Conservation (phyloP, 805 yeast genomes). For the Candida tibetensis region DNA sequence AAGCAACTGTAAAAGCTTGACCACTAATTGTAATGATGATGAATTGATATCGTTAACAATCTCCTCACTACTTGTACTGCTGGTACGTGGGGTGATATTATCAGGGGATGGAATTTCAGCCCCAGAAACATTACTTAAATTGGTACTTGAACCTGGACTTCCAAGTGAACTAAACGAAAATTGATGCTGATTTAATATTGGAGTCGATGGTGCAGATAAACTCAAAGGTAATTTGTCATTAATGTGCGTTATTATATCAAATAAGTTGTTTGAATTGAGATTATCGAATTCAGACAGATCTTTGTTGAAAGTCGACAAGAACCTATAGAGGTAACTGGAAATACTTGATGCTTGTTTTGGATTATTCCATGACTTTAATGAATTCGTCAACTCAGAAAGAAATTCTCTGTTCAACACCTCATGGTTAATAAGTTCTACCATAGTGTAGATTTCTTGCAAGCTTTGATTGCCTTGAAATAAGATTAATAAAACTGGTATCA, state of each 20-base stretch:
- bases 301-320: slow-evolving; percentile 20
- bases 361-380: slow-evolving; percentile 29
- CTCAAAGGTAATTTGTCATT: slow-evolving; percentile 43
- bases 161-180: slow-evolving; percentile 1
- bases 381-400: slow-evolving; percentile 22
- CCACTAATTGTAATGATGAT: slow-evolving; percentile 30
- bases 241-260: slow-evolving; percentile 35
- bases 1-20: slow-evolving; percentile 32
- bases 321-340: slow-evolving; percentile 20
- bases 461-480: slow-evolving; percentile 25
- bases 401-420: slow-evolving; percentile 29
- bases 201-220: slow-evolving; percentile 44
- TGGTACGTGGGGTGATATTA: slow-evolving; percentile 6
- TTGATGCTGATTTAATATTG: slow-evolving; percentile 18
- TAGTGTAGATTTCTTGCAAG: slow-evolving; percentile 23
- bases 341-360: slow-evolving; percentile 13
- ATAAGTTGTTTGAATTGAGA: slow-evolving; percentile 27
- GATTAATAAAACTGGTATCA: slow-evolving; percentile 36
- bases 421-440: slow-evolving; percentile 34
- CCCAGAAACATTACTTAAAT: slow-evolving; percentile 1
- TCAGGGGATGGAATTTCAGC: slow-evolving; percentile 1
- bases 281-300: slow-evolving; percentile 31
- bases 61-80: slow-evolving; percentile 5
- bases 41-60: slow-evolving; percentile 16
- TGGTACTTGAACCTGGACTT: slow-evolving; percentile 5